Percentiles rank a stretch among this genome's conserved stretches.
Conservation (phyloP, 2,329 filamentous ascomycete genomes). For the Phialocephala subalpina region DNA sequence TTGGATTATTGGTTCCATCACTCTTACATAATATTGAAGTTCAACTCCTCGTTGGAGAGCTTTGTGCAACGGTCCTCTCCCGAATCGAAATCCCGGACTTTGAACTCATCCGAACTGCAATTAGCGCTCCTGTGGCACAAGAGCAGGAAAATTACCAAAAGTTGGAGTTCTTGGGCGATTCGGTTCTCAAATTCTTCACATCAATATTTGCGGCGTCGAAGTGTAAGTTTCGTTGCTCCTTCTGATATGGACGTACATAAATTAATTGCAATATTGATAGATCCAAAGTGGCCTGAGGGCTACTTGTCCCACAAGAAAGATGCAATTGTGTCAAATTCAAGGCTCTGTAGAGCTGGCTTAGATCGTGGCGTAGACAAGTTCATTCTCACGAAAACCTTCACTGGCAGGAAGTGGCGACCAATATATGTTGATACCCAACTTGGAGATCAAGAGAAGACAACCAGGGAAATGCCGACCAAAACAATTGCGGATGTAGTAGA, state of each 20-base stretch:
- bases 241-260: not conserved
- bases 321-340: constrained; percentile 73
- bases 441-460: constrained; percentile 11
- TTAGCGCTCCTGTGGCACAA: constrained; percentile 68
- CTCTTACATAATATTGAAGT: no score
- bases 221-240: constrained; percentile 15
- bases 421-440: constrained; percentile 53
- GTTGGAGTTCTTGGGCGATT: constrained; percentile 86
- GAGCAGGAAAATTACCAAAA: constrained; percentile 77
- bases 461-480: constrained; percentile 61
- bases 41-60: no score
- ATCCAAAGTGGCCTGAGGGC: constrained; percentile 71
- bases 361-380: constrained; percentile 64
- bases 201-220: constrained; percentile 50
- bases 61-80: no score
- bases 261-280: constrained; percentile 7
- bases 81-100: constrained; percentile 59
- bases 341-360: constrained; percentile 64
- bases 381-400: constrained; percentile 73
- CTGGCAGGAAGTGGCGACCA: constrained; percentile 73
- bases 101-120: constrained; percentile 68
- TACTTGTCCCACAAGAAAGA: constrained; percentile 73
- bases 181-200: constrained; percentile 76
- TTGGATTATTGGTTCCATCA: no score
- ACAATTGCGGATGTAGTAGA: constrained; percentile 86